These are phyloP conservation scores for Maudiozyma turicensis DNA, from an alignment of 805 yeast species.

Conservation along the genomic window DNA sequence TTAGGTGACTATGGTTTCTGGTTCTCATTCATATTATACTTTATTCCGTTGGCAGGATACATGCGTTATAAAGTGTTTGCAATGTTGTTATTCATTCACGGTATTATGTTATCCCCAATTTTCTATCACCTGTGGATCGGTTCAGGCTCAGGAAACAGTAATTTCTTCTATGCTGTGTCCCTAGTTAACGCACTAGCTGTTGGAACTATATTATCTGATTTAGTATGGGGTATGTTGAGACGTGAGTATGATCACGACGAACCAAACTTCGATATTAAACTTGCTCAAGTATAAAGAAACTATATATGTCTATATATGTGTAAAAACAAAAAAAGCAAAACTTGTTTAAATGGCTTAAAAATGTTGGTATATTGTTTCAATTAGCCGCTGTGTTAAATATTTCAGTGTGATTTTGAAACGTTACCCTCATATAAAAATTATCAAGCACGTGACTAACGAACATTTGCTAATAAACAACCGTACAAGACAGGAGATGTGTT, in stretches of 20 bases:
- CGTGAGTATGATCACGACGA: conserved; percentile 49
- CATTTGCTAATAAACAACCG: too few relatives aligned
- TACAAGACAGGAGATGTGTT: too few relatives aligned
- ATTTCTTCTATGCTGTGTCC: conserved; percentile 91
- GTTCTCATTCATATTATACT: conserved; percentile 38
- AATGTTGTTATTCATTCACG: conserved; percentile 43
- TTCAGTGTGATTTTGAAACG: too few relatives aligned
- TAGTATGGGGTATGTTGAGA: conserved; percentile 71
- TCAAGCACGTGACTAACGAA: too few relatives aligned
- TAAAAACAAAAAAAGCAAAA: neutral
- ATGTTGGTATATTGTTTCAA: too few relatives aligned
- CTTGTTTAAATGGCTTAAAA: neutral
- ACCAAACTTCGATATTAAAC: conserved; percentile 29
- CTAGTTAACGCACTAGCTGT: conserved; percentile 68
- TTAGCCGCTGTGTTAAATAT: neutral
- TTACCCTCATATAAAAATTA: too few relatives aligned
- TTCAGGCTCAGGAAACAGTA: conserved; percentile 89
- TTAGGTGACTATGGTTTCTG: conserved; percentile 64
- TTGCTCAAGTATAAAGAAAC: conserved; percentile 35
- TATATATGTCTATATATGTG: neutral
- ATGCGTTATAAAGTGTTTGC: conserved; percentile 40
- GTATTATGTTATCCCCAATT: conserved; percentile 68
- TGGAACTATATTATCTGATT: conserved; percentile 59
- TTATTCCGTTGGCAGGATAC: conserved; percentile 37
- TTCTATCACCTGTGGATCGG: conserved; percentile 93